Evolutionary conservation across 148 eudicot genomes (phyloP).

Genomic region (Vaccinium vitisidaea): DNA sequence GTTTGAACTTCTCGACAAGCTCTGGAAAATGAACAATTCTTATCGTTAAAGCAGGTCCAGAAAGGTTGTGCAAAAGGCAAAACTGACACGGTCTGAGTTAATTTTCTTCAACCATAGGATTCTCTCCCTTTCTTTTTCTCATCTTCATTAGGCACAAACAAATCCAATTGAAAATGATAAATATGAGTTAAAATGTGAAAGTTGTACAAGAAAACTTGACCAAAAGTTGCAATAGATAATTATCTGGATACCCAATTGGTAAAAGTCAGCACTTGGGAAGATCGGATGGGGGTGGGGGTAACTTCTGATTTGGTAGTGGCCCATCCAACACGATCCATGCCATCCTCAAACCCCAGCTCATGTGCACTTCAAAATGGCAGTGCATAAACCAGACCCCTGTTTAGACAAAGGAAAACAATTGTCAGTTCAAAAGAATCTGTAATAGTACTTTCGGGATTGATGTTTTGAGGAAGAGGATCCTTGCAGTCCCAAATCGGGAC

Average conservation of each 20-base stretch:
- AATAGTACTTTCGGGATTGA: too few relatives aligned
- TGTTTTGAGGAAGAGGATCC: too few relatives aligned
- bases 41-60: background rate
- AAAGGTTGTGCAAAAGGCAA: too few relatives aligned
- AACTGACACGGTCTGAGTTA: too few relatives aligned
- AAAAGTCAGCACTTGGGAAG: conserved; percentile 18
- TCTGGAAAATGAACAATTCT: background rate
- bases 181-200: background rate
- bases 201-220: background rate
- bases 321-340: conserved; percentile 20
- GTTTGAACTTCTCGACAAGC: background rate
- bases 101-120: too few relatives aligned
- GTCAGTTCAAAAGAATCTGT: background rate
- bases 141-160: background rate
- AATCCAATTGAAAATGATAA: background rate
- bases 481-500: background rate
- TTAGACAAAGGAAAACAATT: background rate
- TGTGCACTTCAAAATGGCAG: conserved; percentile 19
- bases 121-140: too few relatives aligned
- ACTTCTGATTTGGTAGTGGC: conserved; percentile 16
- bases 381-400: conserved; percentile 5
- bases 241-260: background rate
- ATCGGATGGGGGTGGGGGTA: conserved; percentile 21
- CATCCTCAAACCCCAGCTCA: conserved; percentile 24
- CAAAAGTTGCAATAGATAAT: background rate